Evolutionary conservation across 2,329 filamentous ascomycete species (phyloP).

Genomic region (Clonostachys solani): DNA sequence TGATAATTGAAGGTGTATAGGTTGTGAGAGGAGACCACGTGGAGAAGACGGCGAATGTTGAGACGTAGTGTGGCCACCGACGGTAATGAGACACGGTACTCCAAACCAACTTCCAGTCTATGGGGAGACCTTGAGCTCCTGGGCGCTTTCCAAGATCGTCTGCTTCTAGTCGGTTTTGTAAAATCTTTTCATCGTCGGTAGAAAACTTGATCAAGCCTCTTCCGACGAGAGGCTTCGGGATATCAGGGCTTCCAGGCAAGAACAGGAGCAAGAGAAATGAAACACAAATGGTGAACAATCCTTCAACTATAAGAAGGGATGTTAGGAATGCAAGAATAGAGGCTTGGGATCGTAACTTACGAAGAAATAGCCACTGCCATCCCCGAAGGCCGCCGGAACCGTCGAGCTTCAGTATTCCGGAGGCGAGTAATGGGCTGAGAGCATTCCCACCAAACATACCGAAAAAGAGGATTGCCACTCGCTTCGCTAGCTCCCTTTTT

Average conservation of each 20-base stretch:
- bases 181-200: constrained; percentile 19
- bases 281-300: constrained; percentile 34
- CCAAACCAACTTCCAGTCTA: constrained; percentile 31
- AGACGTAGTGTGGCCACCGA: constrained; percentile 43
- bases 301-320: constrained; percentile 30
- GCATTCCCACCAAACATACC: constrained; percentile 62
- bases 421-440: constrained; percentile 57
- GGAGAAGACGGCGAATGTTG: constrained; percentile 44
- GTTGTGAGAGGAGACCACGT: constrained; percentile 46
- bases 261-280: constrained; percentile 31
- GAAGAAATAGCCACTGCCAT: constrained; percentile 64
- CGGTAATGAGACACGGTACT: constrained; percentile 36
- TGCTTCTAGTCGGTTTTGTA: constrained; percentile 25
- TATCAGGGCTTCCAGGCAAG: constrained; percentile 35
- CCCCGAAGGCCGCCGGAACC: constrained; percentile 47
- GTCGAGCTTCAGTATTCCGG: constrained; percentile 45
- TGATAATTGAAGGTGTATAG: constrained; percentile 41
- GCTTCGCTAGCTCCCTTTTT: constrained; percentile 54
- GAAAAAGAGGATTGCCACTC: constrained; percentile 51
- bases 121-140: constrained; percentile 25
- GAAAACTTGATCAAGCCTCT: constrained; percentile 31
- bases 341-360: constrained; percentile 18
- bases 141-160: constrained; percentile 22
- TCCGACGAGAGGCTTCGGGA: constrained; percentile 29
- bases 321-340: background rate